Percentiles rank a stretch among this genome's conserved stretches.
phyloP scores from a whole-genome alignment of 208 protist species.

The Leishmania tropica region DNA sequence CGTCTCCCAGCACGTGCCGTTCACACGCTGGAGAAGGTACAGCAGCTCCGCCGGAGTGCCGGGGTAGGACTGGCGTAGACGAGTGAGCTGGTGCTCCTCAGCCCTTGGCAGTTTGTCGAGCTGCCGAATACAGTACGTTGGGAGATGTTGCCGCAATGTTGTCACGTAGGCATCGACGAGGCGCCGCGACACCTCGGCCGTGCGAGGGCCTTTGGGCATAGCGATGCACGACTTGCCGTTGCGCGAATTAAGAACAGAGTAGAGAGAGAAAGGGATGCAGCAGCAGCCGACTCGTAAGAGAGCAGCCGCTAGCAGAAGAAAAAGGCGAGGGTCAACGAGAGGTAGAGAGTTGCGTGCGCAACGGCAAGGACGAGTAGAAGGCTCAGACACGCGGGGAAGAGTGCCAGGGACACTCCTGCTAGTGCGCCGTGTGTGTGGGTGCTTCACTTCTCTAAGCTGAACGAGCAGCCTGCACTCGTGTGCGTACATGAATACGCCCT shows the following conservation, averaged over 20 bases:
- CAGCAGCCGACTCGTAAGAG: neutral
- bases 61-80: conserved; percentile 45
- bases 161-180: conserved; percentile 71
- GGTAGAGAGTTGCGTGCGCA: neutral
- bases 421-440: neutral
- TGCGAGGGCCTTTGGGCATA: conserved; percentile 28
- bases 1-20: conserved; percentile 61
- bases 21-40: conserved; percentile 44
- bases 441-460: neutral
- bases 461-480: neutral
- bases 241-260: neutral
- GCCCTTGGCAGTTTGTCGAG: conserved; percentile 54
- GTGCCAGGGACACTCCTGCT: neutral
- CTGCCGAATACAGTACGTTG: conserved; percentile 50
- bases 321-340: neutral
- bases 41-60: conserved; percentile 45
- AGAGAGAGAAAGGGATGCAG: neutral
- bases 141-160: conserved; percentile 61
- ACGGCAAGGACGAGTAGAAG: neutral
- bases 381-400: neutral
- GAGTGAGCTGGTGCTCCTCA: conserved; percentile 36
- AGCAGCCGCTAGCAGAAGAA: neutral
- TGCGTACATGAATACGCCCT: neutral
- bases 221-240: neutral
- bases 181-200: conserved; percentile 40